These are phyloP conservation scores for Ulota crispa DNA, from an alignment of 225 moss, liverwort and hornwort species.

Conservation along the genomic window DNA sequence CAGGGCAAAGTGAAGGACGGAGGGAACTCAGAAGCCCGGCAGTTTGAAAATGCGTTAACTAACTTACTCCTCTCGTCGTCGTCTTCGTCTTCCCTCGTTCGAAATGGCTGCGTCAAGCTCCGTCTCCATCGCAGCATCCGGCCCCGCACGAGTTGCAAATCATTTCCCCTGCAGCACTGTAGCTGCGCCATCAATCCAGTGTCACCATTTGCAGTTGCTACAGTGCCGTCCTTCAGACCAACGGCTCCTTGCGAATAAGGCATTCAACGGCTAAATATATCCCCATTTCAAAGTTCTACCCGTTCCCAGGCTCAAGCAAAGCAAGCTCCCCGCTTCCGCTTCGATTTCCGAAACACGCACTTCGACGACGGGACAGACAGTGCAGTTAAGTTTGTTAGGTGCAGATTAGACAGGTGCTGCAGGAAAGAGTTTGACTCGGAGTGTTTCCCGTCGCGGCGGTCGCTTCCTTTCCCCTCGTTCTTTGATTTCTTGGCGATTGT, in stretches of 20 bases:
- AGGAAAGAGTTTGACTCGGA: background rate
- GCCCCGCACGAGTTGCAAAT: conserved; percentile 16
- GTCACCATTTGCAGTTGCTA: background rate
- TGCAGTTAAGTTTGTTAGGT: background rate
- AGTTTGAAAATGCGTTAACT: conserved; percentile 29
- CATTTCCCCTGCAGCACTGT: background rate
- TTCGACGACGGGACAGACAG: background rate
- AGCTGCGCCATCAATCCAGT: background rate
- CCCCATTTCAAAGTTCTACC: conserved; percentile 15
- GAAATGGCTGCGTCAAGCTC: conserved; percentile 5
- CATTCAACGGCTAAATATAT: conserved; percentile 34
- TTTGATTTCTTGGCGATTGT: background rate
- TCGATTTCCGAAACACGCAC: background rate
- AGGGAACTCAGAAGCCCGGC: background rate
- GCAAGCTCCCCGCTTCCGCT: background rate
- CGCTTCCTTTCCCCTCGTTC: background rate
- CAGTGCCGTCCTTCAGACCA: conserved; percentile 1
- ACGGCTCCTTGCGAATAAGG: conserved; percentile 32
- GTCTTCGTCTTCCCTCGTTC: background rate
- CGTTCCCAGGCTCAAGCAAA: conserved; percentile 2
- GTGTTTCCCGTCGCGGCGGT: background rate
- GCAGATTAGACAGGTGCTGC: background rate
- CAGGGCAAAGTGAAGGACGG: background rate
- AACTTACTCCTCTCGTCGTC: background rate
- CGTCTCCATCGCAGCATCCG: background rate